Percentiles rank a stretch among this genome's conserved stretches.
These are phyloP conservation scores for Myriosclerotinia scirpicola DNA, from an alignment of 2,329 filamentous ascomycete genomes.

Conservation along the genomic window DNA sequence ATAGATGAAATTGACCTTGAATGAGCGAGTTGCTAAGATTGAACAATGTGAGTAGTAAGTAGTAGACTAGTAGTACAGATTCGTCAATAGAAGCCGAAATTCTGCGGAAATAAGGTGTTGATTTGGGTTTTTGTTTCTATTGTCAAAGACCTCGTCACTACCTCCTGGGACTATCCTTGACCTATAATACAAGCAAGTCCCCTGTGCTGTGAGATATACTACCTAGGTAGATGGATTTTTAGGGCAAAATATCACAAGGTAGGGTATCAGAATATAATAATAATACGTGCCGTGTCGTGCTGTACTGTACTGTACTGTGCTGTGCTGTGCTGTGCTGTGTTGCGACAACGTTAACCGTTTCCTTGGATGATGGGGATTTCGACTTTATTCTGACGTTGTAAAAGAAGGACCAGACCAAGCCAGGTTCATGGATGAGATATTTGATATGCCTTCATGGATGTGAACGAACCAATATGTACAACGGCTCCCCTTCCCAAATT, in stretches of 20 bases:
- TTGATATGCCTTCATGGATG: neutral
- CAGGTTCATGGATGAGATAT: conserved; percentile 15
- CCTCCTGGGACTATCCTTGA: conserved; percentile 37
- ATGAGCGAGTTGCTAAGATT: conserved; percentile 11
- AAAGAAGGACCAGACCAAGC: neutral
- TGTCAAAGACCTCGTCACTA: conserved; percentile 34
- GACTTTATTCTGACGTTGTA: conserved; percentile 18
- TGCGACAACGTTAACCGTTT: conserved; percentile 24
- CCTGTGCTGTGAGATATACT: conserved; percentile 36
- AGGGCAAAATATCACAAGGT: conserved; percentile 29
- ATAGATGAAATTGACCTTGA: conserved; percentile 16
- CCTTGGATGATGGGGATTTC: neutral
- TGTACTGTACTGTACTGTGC: neutral
- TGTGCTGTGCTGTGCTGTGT: neutral
- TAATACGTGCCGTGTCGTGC: too few relatives aligned
- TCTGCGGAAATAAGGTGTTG: conserved; percentile 19
- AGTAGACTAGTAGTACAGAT: neutral
- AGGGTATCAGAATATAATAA: conserved; percentile 27
- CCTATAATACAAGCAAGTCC: conserved; percentile 34
- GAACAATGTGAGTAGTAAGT: conserved; percentile 20
- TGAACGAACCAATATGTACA: neutral
- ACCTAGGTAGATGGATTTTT: conserved; percentile 20
- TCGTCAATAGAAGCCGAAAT: conserved; percentile 19
- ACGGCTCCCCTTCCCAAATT: neutral
- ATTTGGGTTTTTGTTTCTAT: conserved; percentile 17